These are phyloP conservation scores for Candida khao-thaluensis DNA, from an alignment of 805 yeast genomes.

Conservation along the genomic window DNA sequence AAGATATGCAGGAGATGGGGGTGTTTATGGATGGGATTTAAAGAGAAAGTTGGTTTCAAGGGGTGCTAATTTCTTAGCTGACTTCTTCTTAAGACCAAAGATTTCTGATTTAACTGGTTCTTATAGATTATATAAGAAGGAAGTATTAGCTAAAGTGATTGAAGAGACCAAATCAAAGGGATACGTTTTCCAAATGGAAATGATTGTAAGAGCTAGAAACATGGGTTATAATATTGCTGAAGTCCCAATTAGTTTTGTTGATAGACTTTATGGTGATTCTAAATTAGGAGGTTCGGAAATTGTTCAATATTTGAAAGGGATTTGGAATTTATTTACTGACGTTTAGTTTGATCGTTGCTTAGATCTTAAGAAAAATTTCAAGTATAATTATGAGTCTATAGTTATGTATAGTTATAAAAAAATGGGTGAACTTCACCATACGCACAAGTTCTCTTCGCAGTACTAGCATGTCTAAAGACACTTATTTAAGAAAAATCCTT, in stretches of 20 bases:
- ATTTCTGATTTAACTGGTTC: conserved; percentile 78
- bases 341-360: conserved; percentile 50
- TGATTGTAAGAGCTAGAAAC: conserved; percentile 82
- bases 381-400: no score
- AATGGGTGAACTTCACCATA: background rate
- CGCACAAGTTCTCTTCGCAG: no score
- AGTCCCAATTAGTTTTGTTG: conserved; percentile 77
- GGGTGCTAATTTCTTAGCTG: conserved; percentile 78
- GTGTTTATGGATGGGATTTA: conserved; percentile 82
- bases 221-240: conserved; percentile 72
- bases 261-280: conserved; percentile 74
- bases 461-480: conserved; percentile 42
- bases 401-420: no score
- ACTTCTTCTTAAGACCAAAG: conserved; percentile 66
- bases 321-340: conserved; percentile 64
- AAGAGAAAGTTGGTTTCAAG: conserved; percentile 74
- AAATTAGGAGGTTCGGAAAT: conserved; percentile 82
- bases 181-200: conserved; percentile 84
- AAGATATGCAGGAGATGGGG: conserved; percentile 77
- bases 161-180: conserved; percentile 71
- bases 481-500: conserved; percentile 44
- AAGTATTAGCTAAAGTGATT: conserved; percentile 63
- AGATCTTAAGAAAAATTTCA: no score
- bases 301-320: conserved; percentile 74
- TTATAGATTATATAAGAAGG: conserved; percentile 71